Base-by-base conservation (phyloP, 192 early-diverging fungal genomes). In the Pilaira anomala region DNA sequence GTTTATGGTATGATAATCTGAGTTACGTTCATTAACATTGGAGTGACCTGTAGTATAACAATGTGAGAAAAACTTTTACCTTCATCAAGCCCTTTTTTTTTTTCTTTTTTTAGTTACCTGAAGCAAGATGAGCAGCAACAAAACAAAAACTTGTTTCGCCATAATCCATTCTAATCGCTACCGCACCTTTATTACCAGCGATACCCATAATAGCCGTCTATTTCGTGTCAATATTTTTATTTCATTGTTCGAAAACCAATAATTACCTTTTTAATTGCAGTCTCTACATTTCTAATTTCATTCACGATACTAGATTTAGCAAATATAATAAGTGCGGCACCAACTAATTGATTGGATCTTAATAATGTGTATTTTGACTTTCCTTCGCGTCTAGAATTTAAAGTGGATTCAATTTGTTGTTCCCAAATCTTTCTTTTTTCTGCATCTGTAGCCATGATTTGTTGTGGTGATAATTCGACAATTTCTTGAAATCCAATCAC, bases 181-280 rank as follows among this genome's bases (percentile, higher is more conserved):
- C 91, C 1, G 90, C 95, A 30, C 97, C 97, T 80, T 99, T 99
- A 79, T 98, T 99, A 42, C 93, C 98, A 1, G 94, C 88, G 84
- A 98, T 94, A 6, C 98, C 98, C 18, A 85, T 84, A 46, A 99
- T 73, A 3, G 96, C 98, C 4, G 96, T 99, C 83, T n/a, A n/a
- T n/a, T n/a, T n/a, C n/a, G 88, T 56, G n/a, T 2, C 16, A 16
- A 55, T 24, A 26, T 22, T n/a, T 49, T 14, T 2, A n/a, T 13
- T 18, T 41, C 7, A 5, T 29, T 18, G 13, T 24, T 39, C 36
- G 19, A 40, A 53, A 39, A 79, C 85, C n/a, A n/a, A n/a, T n/a
- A n/a, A n/a, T n/a, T n/a, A n/a, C n/a, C 70, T 98, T 99, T 69
- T 87, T 86, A 28, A 86, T 88, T 5, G 85, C 78, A 57, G 85